Evolutionary conservation across 148 eudicot genomes (phyloP).

Genomic region (Amaranthus hypochondriacus): DNA sequence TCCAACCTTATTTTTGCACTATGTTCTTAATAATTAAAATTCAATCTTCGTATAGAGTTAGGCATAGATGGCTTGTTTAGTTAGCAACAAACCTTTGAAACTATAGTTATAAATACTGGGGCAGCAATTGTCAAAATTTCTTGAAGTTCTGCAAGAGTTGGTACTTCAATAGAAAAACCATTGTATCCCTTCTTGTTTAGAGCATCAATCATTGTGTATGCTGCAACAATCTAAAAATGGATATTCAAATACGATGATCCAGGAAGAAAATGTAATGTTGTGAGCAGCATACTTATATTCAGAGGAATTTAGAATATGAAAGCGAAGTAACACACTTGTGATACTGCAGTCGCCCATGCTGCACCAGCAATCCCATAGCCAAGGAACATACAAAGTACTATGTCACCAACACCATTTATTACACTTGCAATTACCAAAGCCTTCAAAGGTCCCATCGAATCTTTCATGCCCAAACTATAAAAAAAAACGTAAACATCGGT

Average conservation of each 20-base stretch:
- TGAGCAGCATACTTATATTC: neutral
- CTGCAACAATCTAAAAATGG: conserved; percentile 67
- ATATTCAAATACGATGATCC: neutral
- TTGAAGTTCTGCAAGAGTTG: conserved; percentile 52
- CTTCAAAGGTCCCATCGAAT: conserved; percentile 97
- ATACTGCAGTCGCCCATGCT: conserved; percentile 93
- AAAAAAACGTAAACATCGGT: conserved; percentile 14
- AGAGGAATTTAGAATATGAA: neutral
- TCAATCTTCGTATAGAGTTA: neutral
- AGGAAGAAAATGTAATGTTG: neutral
- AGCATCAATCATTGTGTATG: conserved; percentile 73
- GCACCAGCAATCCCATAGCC: conserved; percentile 94
- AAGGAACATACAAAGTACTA: conserved; percentile 61
- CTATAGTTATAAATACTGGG: conserved; percentile 83
- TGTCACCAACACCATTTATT: conserved; percentile 73
- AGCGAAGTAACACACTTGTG: conserved; percentile 51
- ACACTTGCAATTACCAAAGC: conserved; percentile 85
- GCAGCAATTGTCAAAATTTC: conserved; percentile 73
- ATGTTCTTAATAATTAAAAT: neutral
- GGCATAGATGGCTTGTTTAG: neutral
- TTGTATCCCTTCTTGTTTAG: conserved; percentile 82
- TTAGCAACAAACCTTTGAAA: conserved; percentile 65
- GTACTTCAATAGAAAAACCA: conserved; percentile 58
- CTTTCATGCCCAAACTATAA: conserved; percentile 92
- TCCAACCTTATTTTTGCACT: no score